Percentiles rank a stretch among this genome's conserved stretches.
Conservation (phyloP, 148 eudicot genomes). For the Rhododendron molle region DNA sequence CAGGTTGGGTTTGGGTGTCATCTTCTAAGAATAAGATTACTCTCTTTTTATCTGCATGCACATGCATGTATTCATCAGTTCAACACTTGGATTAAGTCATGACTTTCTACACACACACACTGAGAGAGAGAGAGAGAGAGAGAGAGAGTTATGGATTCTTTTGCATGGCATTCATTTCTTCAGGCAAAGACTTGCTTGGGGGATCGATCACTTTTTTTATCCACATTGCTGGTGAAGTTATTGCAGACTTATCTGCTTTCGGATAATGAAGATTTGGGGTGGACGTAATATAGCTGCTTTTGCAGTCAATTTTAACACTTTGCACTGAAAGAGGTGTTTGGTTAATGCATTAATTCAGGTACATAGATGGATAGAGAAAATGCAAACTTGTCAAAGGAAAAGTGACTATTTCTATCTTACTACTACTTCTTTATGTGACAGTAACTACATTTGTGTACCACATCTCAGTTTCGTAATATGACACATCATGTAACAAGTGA, state of each 20-base stretch:
- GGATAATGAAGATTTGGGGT: neutral
- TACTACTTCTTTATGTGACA: too few relatives aligned
- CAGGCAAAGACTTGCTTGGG: neutral
- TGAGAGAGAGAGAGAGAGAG: neutral
- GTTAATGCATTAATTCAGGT: neutral
- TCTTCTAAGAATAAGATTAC: neutral
- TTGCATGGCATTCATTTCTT: neutral
- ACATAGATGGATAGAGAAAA: neutral
- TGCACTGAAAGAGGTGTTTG: neutral
- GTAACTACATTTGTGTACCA: neutral
- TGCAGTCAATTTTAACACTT: neutral
- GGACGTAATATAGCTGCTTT: neutral
- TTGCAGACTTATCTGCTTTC: neutral
- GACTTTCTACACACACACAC: neutral
- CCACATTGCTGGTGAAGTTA: neutral
- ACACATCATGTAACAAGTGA: too few relatives aligned
- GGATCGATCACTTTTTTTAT: neutral
- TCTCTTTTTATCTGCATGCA: constrained; percentile 1
- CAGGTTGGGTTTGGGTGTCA: neutral
- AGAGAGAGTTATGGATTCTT: neutral
- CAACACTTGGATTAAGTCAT: neutral
- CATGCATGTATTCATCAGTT: neutral
- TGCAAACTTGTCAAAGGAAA: neutral
- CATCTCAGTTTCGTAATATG: neutral
- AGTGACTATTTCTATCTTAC: too few relatives aligned